Conservation (phyloP, 2,329 filamentous ascomycete species). For the Thelonectria discophora region DNA sequence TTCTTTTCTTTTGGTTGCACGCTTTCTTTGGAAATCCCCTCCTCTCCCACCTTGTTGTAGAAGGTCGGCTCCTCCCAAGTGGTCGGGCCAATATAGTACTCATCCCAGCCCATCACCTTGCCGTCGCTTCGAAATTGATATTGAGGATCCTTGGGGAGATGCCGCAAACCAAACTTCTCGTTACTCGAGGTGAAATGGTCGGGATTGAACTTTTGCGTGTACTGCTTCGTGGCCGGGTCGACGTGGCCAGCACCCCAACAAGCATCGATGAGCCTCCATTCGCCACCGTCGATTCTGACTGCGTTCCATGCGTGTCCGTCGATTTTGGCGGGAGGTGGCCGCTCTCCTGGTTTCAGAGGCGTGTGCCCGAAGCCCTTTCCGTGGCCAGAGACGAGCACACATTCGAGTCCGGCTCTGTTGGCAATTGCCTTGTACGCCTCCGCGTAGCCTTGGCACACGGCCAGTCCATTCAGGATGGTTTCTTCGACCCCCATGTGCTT, state of each 20-base stretch:
- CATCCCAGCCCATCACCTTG: slow-evolving; percentile 75
- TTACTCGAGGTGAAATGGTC: slow-evolving; percentile 70
- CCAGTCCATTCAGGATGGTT: slow-evolving; percentile 79
- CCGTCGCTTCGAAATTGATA: slow-evolving; percentile 82
- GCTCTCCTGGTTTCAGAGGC: slow-evolving; percentile 68
- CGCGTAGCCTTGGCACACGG: slow-evolving; percentile 93
- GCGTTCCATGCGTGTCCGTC: slow-evolving; percentile 91
- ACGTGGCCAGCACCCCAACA: slow-evolving; percentile 92
- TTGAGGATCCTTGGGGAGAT: slow-evolving; percentile 75
- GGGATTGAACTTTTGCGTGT: slow-evolving; percentile 74
- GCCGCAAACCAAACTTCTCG: slow-evolving; percentile 80
- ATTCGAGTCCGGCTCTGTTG: slow-evolving; percentile 80
- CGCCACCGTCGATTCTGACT: slow-evolving; percentile 83
- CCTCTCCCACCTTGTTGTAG: slow-evolving; percentile 55
- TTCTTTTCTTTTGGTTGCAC: slow-evolving; percentile 63
- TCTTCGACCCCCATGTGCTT: slow-evolving; percentile 73
- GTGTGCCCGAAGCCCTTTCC: slow-evolving; percentile 86
- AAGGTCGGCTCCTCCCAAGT: slow-evolving; percentile 58
- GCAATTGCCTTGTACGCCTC: slow-evolving; percentile 83
- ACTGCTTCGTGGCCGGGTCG: slow-evolving; percentile 60
- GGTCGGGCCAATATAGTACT: slow-evolving; percentile 75
- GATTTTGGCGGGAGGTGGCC: slow-evolving; percentile 69
- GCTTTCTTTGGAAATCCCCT: slow-evolving; percentile 64
- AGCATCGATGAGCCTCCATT: slow-evolving; percentile 90
- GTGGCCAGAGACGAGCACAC: slow-evolving; percentile 77